Evolutionary conservation across 108 stramenopile species (phyloP), one percentile per base, ranked within the genome.

Genomic region (Cyclotella sp.): DNA sequence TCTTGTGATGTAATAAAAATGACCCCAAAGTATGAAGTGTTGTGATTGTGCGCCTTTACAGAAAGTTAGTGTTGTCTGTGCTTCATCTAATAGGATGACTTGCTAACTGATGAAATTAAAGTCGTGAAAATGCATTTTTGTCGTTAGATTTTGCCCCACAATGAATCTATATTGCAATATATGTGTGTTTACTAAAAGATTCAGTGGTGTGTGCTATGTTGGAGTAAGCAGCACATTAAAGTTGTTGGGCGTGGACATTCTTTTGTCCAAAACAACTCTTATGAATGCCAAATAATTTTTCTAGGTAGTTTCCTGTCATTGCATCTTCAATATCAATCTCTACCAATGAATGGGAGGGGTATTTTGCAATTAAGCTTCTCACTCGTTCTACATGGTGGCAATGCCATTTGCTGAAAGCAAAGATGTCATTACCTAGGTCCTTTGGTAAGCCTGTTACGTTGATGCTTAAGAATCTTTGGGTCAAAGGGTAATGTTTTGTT

Each of bases 321-420:
- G 58, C 27, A 46, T 69, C 76, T 21, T 70, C 58, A 34, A 77
- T 77, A 51, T 77, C 76, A 54, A 70, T 41, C 59, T 77, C 69
- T 16, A 77, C 76, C 44, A 77, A 40, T 10, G 68, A 21, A 52
- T 77, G 76, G 9, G 76, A 69, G n/a, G 76, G 55, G 24, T 45
- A 53, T 15, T 59, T 49, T 44, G 24, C 7, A 13, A 77, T 22
- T 8, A 77, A 42, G 12, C 44, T 21, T 18, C 69, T n/a, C 24
- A 70, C 53, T 40, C 76, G 53, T 21, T 70, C 21, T 22, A 65
- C 46, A 28, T 77, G 76, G 12, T 53, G 2, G 26, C 62, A 70
- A 52, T 45, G 68, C 60, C 68, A 77, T 9, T 49, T 49, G 52
- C 68, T 63, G 12, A 77, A 59, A 14, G 57, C 60, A 18, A 29